Evolutionary conservation across 345 rosid genomes (phyloP).

Genomic region (Eucalyptus decipiens): DNA sequence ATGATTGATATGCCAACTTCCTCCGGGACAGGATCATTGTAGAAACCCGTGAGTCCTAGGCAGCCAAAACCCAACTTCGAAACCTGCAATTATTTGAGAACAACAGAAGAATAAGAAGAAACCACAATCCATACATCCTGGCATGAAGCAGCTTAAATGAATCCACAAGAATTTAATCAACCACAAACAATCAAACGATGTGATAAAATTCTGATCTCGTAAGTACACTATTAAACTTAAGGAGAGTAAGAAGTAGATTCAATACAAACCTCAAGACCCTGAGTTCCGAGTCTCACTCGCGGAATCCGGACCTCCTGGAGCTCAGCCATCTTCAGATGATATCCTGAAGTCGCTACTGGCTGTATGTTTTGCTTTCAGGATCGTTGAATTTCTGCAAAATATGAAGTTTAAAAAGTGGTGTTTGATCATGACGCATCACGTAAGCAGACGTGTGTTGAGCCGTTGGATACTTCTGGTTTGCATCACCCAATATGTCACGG

Average conservation of each 20-base stretch:
- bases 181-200: too few species aligned
- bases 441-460: not conserved
- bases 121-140: too few species aligned
- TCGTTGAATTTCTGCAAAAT: not conserved
- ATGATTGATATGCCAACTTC: not conserved
- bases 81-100: not conserved
- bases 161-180: not conserved
- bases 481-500: not conserved
- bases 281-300: conserved; percentile 1
- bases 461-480: not conserved
- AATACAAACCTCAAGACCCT: not conserved
- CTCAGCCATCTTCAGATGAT: not conserved
- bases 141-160: not conserved
- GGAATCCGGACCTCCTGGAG: not conserved
- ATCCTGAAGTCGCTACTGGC: not conserved
- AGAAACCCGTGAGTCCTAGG: not conserved
- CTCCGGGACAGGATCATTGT: not conserved
- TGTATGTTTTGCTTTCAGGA: not conserved
- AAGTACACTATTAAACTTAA: too few species aligned
- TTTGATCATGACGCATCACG: not conserved
- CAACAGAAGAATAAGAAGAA: not conserved
- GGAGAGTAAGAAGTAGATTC: not conserved
- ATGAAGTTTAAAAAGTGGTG: too few species aligned
- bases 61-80: conserved; percentile 1
- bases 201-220: too few species aligned